Evolutionary conservation across 768 basidiomycete genomes (phyloP), one percentile per base, ranked within the genome.

Genomic region (Coprinopsis strossmayeri): DNA sequence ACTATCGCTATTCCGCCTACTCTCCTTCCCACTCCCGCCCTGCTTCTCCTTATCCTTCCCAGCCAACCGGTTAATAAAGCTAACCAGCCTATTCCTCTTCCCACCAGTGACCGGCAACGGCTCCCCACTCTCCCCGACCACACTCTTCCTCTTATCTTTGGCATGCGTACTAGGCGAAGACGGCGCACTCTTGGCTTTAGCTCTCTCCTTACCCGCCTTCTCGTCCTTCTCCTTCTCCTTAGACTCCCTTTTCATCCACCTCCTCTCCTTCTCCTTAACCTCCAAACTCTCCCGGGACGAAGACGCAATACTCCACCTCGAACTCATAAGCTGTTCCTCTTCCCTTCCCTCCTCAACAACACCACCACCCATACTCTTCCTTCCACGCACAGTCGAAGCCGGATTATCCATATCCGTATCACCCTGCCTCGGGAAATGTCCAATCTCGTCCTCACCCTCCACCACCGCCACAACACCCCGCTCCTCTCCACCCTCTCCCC

Each of bases 61-160:
- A 13, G 30, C n/a, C 28, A 50, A 44, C 40, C 42, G 49, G 5
- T 51, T 48, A 27, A 55, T 53, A 26, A 55, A 48, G 13, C 51
- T 53, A n/a, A 28, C 52, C 15, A 55, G 42, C n/a, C 55, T 39
- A 20, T 47, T 48, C 41, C 52, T 44, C 13, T 45, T 48, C 30
- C 35, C 51, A 5, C 41, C 50, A 12, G 20, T 11, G 17, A 10
- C 13, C 17, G 9, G 32, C 53, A 23, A 13, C 51, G 17, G 18
- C 43, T 53, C 41, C 21, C 34, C 23, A 53, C 32, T 27, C 23
- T 21, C 17, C 39, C 10, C 39, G 7, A 35, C 26, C 27, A 45
- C 7, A 43, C 49, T 50, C 49, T 50, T 50, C 41, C 49, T 50
- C 49, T 50, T 50, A 9, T 41, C 48, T 28, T 42, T 25, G 10